A percentile compares a stretch with the other conserved stretches of the same genome.
Conservation (phyloP, 2,329 filamentous ascomycete species). For the Alternaria triticina region DNA sequence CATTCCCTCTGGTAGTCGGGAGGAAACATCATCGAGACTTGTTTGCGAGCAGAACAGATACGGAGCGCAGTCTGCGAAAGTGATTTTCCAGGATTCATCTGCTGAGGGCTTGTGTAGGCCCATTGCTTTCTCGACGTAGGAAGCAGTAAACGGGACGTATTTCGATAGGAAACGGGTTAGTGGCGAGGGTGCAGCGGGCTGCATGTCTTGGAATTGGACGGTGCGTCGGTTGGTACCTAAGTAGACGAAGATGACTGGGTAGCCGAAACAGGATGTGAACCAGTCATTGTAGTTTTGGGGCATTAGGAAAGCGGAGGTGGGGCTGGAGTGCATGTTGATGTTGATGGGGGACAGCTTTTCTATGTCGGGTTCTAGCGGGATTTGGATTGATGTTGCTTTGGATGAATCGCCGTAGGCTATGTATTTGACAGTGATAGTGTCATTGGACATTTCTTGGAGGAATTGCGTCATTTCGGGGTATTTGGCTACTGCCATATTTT, state of each 20-base stretch:
- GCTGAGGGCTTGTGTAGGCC: slow-evolving; percentile 36
- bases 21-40: slow-evolving; percentile 71
- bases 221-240: slow-evolving; percentile 51
- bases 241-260: slow-evolving; percentile 51
- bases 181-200: slow-evolving; percentile 20
- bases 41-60: slow-evolving; percentile 74
- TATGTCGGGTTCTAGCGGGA: slow-evolving; percentile 51
- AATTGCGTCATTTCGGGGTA: slow-evolving; percentile 53
- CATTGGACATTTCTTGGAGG: slow-evolving; percentile 45
- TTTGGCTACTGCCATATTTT: slow-evolving; percentile 53
- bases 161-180: slow-evolving; percentile 20
- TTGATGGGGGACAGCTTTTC: slow-evolving; percentile 45
- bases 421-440: slow-evolving; percentile 49
- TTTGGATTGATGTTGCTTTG: slow-evolving; percentile 36
- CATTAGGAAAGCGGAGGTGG: slow-evolving; percentile 54
- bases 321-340: slow-evolving; percentile 53
- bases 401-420: slow-evolving; percentile 41
- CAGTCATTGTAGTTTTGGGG: slow-evolving; percentile 49
- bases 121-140: slow-evolving; percentile 30
- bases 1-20: slow-evolving; percentile 43
- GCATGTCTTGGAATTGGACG: slow-evolving; percentile 49
- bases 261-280: slow-evolving; percentile 55
- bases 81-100: slow-evolving; percentile 51
- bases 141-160: slow-evolving; percentile 17
- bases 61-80: slow-evolving; percentile 77